Base-by-base conservation (phyloP, 345 rosid species). In the Sisymbrium altissimum region DNA sequence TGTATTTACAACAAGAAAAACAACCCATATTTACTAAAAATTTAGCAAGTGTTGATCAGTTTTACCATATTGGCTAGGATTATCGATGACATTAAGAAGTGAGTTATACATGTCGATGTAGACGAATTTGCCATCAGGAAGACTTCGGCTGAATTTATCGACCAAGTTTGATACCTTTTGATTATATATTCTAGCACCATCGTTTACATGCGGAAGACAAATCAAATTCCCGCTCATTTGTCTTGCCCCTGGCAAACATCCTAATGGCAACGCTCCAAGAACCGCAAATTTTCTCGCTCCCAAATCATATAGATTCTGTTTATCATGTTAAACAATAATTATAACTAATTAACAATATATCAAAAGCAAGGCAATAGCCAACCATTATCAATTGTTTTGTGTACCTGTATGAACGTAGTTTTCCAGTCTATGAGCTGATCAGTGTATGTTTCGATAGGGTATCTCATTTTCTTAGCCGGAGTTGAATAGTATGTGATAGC, bases 401-500 rank as follows among this genome's bases (percentile, higher is more conserved):
- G n/a, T 76, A 84, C 90, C 81, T 85, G 54, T 6, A 76, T 23
- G 77, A 83, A 84, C 2, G 52, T 53, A 11, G 78, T 39, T 55
- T 79, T 82, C 38, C 62, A 72, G 3, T 14, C 57, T 40, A 76
- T 53, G 60, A 80, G 61, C 18, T 83, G 68, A 43, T 85, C 87
- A 7, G 88, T 81, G 68, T 87, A 84, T 9, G 83, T 52, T n/a
- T 75, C 40, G 7, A 82, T 48, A 55, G 38, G 79, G 29, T 82
- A 44, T 11, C 15, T 33, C 15, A 53, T 61, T 36, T 7, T 45
- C 49, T 83, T 73, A 14, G 45, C 53, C 1, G 70, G 82, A 49
- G 77, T 43, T 2, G 10, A 4, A 41, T 70, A 86, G 71, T 80
- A 89, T 5, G 78, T 85, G 64, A 78, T 77, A 17, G 81, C 89